Evolutionary conservation across 345 rosid genomes (phyloP).

Genomic region (Syzygium aromaticum): DNA sequence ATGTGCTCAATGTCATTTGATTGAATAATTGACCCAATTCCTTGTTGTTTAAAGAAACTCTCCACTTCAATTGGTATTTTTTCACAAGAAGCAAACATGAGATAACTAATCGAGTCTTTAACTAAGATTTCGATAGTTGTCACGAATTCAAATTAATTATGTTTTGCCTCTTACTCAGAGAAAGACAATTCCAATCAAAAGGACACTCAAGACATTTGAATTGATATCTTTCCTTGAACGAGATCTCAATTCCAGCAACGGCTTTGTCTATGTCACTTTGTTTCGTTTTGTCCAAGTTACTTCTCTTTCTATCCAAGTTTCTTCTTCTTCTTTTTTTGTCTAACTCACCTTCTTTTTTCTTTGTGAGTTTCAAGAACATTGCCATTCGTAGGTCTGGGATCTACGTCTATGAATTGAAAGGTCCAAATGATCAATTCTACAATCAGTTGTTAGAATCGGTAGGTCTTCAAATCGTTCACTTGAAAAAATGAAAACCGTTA

Average conservation of each 20-base stretch:
- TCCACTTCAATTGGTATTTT: not conserved
- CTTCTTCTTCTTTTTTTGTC: not conserved
- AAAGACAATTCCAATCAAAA: not conserved
- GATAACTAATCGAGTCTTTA: not conserved
- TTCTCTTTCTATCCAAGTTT: not conserved
- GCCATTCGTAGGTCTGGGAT: not conserved
- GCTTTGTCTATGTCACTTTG: not conserved
- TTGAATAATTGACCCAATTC: slow-evolving; percentile 1
- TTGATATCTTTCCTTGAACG: too few relatives aligned
- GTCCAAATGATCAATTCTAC: not conserved
- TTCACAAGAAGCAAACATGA: not conserved
- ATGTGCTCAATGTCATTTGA: slow-evolving; percentile 3
- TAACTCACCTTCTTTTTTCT: not conserved
- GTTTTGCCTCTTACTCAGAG: not conserved
- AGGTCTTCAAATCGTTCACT: too few relatives aligned
- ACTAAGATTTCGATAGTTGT: not conserved
- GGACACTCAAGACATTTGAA: too few relatives aligned
- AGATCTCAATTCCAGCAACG: not conserved
- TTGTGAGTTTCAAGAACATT: not conserved
- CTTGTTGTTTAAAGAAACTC: not conserved
- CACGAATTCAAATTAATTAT: not conserved
- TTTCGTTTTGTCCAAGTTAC: not conserved
- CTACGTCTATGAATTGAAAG: not conserved
- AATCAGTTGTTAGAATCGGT: not conserved
- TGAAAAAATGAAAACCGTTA: too few relatives aligned